Evolutionary conservation across 192 early-diverging fungal species (phyloP).

Genomic region (Glomus cerebriforme): DNA sequence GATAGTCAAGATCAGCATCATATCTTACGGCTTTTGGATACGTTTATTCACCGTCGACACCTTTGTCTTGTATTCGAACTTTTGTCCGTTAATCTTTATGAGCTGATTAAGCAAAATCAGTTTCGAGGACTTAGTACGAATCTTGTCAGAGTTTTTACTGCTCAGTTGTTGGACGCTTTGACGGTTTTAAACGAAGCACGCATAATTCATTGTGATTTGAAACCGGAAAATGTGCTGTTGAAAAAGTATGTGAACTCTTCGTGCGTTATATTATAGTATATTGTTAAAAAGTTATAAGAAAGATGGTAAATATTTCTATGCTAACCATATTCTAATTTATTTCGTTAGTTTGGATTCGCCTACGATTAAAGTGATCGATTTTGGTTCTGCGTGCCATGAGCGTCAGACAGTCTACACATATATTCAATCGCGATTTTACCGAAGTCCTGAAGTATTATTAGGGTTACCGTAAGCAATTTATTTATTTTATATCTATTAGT

Average conservation of each 20-base stretch:
- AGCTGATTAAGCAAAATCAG: constrained; percentile 97
- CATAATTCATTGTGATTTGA: constrained; percentile 98
- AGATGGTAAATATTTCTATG: background rate
- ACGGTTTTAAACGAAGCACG: constrained; percentile 82
- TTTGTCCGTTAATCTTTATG: constrained; percentile 95
- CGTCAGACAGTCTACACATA: constrained; percentile 96
- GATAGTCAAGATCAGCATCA: constrained; percentile 88
- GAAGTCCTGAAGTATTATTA: constrained; percentile 93
- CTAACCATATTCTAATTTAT: background rate
- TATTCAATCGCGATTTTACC: constrained; percentile 97
- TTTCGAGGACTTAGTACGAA: constrained; percentile 94
- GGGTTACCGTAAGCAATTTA: constrained; percentile 67
- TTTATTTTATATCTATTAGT: background rate
- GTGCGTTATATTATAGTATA: constrained; percentile 6
- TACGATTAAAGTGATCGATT: constrained; percentile 97
- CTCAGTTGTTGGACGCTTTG: constrained; percentile 92
- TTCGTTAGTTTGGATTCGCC: constrained; percentile 77
- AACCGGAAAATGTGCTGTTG: constrained; percentile 96
- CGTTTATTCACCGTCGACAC: constrained; percentile 91
- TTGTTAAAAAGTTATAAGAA: background rate
- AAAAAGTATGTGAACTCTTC: constrained; percentile 64
- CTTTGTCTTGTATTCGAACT: constrained; percentile 98
- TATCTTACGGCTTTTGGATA: constrained; percentile 85
- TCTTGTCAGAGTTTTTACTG: constrained; percentile 88
- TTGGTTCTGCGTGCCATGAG: constrained; percentile 97